Percentiles rank a stretch among this genome's conserved stretches.
Evolutionary conservation across 1,139 yeast genomes (phyloP).

Genomic region (Diutina pseudorugosa): DNA sequence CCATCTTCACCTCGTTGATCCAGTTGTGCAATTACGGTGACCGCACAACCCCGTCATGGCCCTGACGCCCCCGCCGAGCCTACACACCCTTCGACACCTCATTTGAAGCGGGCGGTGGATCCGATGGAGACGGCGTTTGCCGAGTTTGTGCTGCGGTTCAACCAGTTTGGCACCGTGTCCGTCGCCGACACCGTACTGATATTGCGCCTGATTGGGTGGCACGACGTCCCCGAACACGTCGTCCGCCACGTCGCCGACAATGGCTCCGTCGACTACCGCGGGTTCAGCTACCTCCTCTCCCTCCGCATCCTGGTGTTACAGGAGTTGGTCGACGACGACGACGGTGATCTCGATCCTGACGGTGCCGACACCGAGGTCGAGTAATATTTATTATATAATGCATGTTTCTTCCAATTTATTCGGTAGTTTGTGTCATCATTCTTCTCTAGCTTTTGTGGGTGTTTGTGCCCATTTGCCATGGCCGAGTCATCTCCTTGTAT

Average conservation of each 20-base stretch:
- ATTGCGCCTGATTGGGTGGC: neutral
- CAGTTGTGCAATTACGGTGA: neutral
- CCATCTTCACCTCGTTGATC: neutral
- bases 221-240: neutral
- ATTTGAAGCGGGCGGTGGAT: neutral
- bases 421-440: no score
- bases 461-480: no score
- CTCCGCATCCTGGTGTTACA: neutral
- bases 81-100: neutral
- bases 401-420: no score
- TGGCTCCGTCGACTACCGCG: neutral
- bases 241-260: neutral
- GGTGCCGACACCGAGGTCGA: neutral
- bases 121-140: conserved; percentile 1
- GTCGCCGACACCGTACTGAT: neutral
- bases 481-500: no score
- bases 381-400: neutral
- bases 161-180: conserved; percentile 1
- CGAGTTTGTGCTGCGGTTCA: neutral
- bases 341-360: neutral
- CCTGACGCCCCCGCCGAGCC: neutral
- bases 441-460: no score
- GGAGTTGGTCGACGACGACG: neutral
- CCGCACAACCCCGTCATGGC: neutral
- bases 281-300: neutral